Base-by-base conservation (phyloP, 345 rosid genomes). In the Angophora floribunda region DNA sequence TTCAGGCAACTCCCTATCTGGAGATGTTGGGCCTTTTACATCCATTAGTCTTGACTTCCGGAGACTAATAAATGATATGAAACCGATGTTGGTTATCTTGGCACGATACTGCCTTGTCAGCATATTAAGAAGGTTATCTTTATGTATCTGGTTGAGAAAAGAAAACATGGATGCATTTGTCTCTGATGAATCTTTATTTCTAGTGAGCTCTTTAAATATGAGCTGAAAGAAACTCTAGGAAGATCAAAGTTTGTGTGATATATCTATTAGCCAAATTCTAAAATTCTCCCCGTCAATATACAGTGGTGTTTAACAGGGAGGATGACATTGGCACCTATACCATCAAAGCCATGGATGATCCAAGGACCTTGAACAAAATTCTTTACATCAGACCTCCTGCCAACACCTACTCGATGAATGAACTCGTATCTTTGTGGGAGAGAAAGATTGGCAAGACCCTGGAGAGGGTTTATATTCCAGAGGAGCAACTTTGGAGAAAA, bases 361-460 rank as follows among this genome's bases (percentile, higher is more conserved):
- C 87, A 15, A 85, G 89, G 63, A 65, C 87, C 61, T 53, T 88
- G 87, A 88, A 88, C 85, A 88, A 85, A 59, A 52, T 88, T 36
- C 26, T 88, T 6, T 85, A 85, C 87, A 63, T 85, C n/a, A 63
- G 63, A 59, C 89, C 89, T 28, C 32, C 85, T 10, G 61, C 36
- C 79, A 85, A 88, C 87, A 51, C 52, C 59, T 44, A 32, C 87
- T 88, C 49, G 5, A 85, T 88, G 41, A 88, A 88, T 82, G 67
- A 85, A 10, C 85, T 65, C 49, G 85, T 88, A 65, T 36, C 87
- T 10, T 28, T 85, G 51, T 88, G 87, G 87, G 89, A 88, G 89
- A 88, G 85, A 45, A 85, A 85, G 87, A 88, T 85, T 52, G 49
- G 85, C n/a, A 85, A 88, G 51, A 88, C 87, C 12, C 14, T 88